These are phyloP conservation scores for Amaranthus hypochondriacus DNA, from an alignment of 148 eudicot genomes.

Conservation along the genomic window DNA sequence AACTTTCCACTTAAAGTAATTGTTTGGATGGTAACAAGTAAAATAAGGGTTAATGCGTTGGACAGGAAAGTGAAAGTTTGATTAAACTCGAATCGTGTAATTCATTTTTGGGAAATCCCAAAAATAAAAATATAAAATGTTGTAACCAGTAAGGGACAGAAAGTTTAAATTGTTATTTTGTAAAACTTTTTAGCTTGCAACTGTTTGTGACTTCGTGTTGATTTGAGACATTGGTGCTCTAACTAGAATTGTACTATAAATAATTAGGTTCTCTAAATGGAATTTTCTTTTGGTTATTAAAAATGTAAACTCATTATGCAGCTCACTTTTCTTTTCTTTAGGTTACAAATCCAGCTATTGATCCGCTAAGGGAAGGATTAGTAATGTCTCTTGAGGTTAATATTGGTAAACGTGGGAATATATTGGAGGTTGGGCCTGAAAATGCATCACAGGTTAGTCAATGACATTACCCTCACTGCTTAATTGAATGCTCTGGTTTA, in stretches of 20 bases:
- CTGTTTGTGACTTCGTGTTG: background rate
- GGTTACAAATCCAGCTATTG: slow-evolving; percentile 99
- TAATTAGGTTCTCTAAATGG: background rate
- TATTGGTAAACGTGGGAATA: slow-evolving; percentile 93
- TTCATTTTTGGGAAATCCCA: background rate
- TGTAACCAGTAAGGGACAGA: background rate
- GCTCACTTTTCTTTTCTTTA: slow-evolving; percentile 23
- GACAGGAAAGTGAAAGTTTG: background rate
- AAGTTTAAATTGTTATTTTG: background rate
- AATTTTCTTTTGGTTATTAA: background rate
- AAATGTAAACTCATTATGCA: background rate
- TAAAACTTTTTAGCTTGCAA: background rate
- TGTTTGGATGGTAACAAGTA: background rate
- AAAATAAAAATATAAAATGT: too few relatives aligned
- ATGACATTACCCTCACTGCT: slow-evolving; percentile 6
- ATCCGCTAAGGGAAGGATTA: slow-evolving; percentile 95
- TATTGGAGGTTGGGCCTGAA: slow-evolving; percentile 94
- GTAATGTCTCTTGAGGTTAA: slow-evolving; percentile 98
- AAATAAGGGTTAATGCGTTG: background rate
- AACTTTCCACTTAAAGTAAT: background rate
- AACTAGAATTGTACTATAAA: background rate
- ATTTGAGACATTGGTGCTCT: background rate
- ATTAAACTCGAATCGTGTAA: background rate
- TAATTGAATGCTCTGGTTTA: background rate
- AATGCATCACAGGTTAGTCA: slow-evolving; percentile 88